Evolutionary conservation across 257 asterid genomes (phyloP).

Genomic region (Penstemon newberryi): DNA sequence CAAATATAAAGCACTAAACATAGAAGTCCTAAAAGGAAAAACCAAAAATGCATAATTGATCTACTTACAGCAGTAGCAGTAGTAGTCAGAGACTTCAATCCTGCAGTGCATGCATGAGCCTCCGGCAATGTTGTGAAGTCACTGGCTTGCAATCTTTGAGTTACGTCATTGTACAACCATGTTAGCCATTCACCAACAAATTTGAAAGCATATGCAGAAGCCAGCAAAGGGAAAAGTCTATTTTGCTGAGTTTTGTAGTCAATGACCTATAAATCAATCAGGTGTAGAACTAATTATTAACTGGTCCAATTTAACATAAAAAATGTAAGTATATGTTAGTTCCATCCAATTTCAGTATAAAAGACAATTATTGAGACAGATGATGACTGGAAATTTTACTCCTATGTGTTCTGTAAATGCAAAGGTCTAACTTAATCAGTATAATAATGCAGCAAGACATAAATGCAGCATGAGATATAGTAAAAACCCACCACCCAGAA

Average conservation of each 20-base stretch:
- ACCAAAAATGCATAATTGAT: neutral
- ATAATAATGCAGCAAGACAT: neutral
- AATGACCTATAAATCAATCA: slow-evolving; percentile 58
- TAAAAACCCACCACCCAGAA: no score
- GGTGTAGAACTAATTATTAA: neutral
- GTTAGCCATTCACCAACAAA: slow-evolving; percentile 95
- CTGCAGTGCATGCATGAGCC: slow-evolving; percentile 99
- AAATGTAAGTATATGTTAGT: neutral
- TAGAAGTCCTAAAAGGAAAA: neutral
- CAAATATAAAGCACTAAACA: slow-evolving; percentile 18
- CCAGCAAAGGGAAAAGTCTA: slow-evolving; percentile 92
- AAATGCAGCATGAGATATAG: neutral
- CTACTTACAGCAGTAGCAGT: slow-evolving; percentile 86
- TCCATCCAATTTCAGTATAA: neutral
- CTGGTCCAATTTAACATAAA: neutral
- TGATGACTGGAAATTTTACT: no score
- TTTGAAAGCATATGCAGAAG: slow-evolving; percentile 96
- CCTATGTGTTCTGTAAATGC: no score
- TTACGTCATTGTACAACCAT: slow-evolving; percentile 92
- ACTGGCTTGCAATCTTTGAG: slow-evolving; percentile 69
- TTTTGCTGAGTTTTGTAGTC: slow-evolving; percentile 95
- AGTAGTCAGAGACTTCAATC: slow-evolving; percentile 96
- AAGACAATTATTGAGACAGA: no score
- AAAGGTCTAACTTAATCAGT: no score
- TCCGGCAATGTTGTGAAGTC: slow-evolving; percentile 96